A percentile compares a stretch with the other conserved stretches of the same genome.
Conservation (phyloP, 2,329 filamentous ascomycete species). For the Monilinia polystroma region DNA sequence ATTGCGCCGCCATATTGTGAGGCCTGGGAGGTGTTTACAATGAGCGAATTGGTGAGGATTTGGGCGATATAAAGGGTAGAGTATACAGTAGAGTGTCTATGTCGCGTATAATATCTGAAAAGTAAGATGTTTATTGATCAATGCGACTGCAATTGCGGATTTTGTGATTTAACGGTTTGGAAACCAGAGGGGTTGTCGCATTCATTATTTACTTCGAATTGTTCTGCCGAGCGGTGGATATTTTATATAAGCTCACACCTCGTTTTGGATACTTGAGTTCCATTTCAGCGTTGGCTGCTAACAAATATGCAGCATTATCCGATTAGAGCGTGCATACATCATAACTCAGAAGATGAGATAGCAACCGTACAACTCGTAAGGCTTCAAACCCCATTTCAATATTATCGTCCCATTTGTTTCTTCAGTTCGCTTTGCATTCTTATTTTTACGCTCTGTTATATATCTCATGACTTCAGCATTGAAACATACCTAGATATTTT, state of each 20-base stretch:
- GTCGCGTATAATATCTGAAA: not conserved
- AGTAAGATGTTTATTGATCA: not conserved
- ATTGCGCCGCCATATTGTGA: slow-evolving; percentile 31
- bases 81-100: not conserved
- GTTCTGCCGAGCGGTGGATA: slow-evolving; percentile 7
- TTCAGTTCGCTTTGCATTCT: not conserved
- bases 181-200: not conserved
- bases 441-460: not conserved
- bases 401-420: not conserved
- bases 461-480: no score
- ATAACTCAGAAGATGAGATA: not conserved
- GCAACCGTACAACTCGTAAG: slow-evolving; percentile 1
- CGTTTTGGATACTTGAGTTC: not conserved
- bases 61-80: not conserved
- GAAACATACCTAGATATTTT: not conserved
- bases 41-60: not conserved
- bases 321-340: not conserved
- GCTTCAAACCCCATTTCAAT: not conserved
- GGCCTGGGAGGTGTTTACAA: not conserved
- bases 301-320: not conserved
- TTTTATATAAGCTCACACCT: not conserved
- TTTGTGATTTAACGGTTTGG: not conserved
- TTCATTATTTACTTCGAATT: slow-evolving; percentile 30
- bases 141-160: not conserved
- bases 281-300: no score